Percentiles rank a stretch among this genome's conserved stretches.
Conservation (phyloP, 1,284 basidiomycete genomes). For the Phellopilus nigrolimitatus region DNA sequence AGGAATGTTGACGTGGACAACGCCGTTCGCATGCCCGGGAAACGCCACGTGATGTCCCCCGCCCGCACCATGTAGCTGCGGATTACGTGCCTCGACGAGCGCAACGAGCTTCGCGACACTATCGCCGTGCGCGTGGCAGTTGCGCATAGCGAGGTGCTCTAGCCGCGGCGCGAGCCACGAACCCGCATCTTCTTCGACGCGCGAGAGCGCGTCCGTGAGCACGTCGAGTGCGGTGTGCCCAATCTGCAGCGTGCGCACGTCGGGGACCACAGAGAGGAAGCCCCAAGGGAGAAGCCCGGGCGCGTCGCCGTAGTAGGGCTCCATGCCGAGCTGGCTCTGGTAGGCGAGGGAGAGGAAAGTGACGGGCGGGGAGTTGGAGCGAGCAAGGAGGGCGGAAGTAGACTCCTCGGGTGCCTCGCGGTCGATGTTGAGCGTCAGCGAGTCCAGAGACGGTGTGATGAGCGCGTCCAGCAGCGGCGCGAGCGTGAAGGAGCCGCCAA, state of each 20-base stretch:
- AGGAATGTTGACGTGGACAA: neutral
- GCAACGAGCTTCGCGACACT: constrained; percentile 55
- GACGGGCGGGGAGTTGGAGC: constrained; percentile 52
- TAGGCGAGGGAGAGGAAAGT: constrained; percentile 57
- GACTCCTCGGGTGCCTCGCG: constrained; percentile 60
- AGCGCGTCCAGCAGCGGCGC: constrained; percentile 57
- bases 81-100: constrained; percentile 64
- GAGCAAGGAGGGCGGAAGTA: constrained; percentile 50
- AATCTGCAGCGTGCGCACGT: constrained; percentile 51
- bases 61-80: constrained; percentile 24
- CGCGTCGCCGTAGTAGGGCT: constrained; percentile 31
- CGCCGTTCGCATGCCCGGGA: neutral
- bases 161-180: constrained; percentile 58
- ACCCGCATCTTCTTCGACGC: constrained; percentile 43
- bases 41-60: neutral
- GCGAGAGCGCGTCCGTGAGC: constrained; percentile 48
- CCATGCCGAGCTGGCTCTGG: constrained; percentile 23
- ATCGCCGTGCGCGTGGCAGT: constrained; percentile 32
- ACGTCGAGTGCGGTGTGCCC: constrained; percentile 60
- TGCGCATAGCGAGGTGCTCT: constrained; percentile 49
- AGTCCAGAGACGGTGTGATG: constrained; percentile 47
- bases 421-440: constrained; percentile 61
- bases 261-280: constrained; percentile 42
- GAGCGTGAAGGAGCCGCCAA: constrained; percentile 66
- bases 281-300: constrained; percentile 44